These are phyloP conservation scores for Hanseniaspora vineae DNA, from an alignment of 805 yeast species.

Conservation along the genomic window DNA sequence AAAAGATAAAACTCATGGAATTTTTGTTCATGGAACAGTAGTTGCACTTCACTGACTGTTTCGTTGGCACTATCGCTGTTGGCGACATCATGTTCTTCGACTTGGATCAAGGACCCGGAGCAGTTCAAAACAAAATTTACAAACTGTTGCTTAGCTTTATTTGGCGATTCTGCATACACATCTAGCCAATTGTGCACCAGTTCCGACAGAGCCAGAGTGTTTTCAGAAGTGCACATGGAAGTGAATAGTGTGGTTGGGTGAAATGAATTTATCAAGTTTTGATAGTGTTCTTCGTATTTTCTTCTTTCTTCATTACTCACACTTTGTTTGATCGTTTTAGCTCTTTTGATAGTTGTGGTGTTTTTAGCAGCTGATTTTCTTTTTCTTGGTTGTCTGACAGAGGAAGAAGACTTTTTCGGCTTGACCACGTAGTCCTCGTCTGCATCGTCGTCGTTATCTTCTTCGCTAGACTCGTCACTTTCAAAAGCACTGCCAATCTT, in stretches of 20 bases:
- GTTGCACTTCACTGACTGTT: constrained; percentile 61
- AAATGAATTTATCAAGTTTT: constrained; percentile 29
- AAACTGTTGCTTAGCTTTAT: constrained; percentile 43
- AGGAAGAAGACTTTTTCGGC: neutral
- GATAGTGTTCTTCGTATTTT: constrained; percentile 11
- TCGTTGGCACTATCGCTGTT: constrained; percentile 58
- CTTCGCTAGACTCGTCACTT: neutral
- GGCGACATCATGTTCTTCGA: constrained; percentile 64
- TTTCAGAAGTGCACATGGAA: constrained; percentile 25
- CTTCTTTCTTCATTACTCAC: constrained; percentile 5
- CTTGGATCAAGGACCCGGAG: constrained; percentile 56
- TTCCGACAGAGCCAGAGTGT: constrained; percentile 36
- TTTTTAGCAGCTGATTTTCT: constrained; percentile 11
- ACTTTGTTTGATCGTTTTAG: constrained; percentile 1
- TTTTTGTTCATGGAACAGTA: constrained; percentile 44
- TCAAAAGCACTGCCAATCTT: neutral
- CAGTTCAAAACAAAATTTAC: constrained; percentile 57
- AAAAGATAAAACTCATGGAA: constrained; percentile 58
- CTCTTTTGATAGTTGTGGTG: constrained; percentile 2
- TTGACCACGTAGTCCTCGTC: neutral
- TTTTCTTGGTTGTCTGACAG: constrained; percentile 11
- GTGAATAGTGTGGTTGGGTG: constrained; percentile 37
- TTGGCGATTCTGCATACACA: constrained; percentile 30
- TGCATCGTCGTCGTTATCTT: neutral
- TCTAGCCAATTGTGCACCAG: constrained; percentile 48